phyloP scores from a whole-genome alignment of 371 early-diverging fungal genomes.

The Cokeromyces recurvatus region DNA sequence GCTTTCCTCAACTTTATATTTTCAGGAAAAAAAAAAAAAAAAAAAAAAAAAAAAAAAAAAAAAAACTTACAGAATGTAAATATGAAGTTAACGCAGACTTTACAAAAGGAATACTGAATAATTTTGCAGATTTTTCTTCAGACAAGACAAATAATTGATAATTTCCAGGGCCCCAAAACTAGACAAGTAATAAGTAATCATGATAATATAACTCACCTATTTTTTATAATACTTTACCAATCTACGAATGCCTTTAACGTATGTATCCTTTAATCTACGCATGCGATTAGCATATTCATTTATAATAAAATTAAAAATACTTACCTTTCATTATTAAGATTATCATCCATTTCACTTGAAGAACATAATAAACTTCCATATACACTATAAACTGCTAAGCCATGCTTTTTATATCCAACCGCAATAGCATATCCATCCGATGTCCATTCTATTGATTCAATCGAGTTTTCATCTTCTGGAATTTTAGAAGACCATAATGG shows the following conservation, averaged over 20 bases:
- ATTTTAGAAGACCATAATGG: conserved; percentile 14
- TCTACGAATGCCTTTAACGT: conserved; percentile 52
- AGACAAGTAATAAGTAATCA: background rate
- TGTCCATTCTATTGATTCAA: conserved; percentile 62
- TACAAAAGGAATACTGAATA: conserved; percentile 69
- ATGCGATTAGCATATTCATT: background rate
- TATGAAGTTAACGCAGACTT: conserved; percentile 58
- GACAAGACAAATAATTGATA: conserved; percentile 60
- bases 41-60: background rate
- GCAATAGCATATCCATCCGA: conserved; percentile 74
- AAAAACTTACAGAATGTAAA: conserved; percentile 49
- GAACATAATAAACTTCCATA: conserved; percentile 70
- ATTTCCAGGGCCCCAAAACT: conserved; percentile 80
- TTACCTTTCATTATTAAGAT: conserved; percentile 16
- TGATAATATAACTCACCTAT: too few relatives aligned
- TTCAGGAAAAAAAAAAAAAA: too few relatives aligned
- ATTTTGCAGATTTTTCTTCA: conserved; percentile 11
- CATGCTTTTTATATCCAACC: conserved; percentile 56
- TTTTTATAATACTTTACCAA: conserved; percentile 41
- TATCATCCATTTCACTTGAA: conserved; percentile 39
- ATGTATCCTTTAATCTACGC: conserved; percentile 45
- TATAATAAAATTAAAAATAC: background rate
- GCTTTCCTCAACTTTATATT: too few relatives aligned
- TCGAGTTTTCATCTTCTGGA: background rate
- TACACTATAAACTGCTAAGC: conserved; percentile 76